phyloP scores from a whole-genome alignment of 2,329 filamentous ascomycete genomes.

The Aulographum hederae region DNA sequence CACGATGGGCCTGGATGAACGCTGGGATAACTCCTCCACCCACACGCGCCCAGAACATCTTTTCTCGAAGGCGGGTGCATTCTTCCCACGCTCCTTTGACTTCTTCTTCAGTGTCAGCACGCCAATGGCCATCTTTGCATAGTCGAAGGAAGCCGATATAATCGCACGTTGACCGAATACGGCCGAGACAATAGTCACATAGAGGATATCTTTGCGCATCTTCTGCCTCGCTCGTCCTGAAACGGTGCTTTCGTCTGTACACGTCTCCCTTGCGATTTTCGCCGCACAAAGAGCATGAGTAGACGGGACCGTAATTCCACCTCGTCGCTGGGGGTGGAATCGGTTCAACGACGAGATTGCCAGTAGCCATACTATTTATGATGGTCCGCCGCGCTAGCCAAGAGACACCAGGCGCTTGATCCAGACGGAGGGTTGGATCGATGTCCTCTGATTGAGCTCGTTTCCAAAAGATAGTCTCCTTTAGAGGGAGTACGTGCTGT shows the following conservation, averaged over 20 bases:
- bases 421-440: conserved; percentile 79
- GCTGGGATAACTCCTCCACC: conserved; percentile 77
- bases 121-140: conserved; percentile 71
- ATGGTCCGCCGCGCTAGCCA: conserved; percentile 85
- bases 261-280: conserved; percentile 54
- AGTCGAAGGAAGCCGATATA: conserved; percentile 39
- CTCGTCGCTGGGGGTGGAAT: conserved; percentile 41
- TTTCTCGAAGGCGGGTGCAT: conserved; percentile 69
- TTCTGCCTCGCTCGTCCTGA: conserved; percentile 73
- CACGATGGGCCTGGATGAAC: conserved; percentile 12
- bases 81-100: conserved; percentile 90
- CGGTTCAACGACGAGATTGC: conserved; percentile 76
- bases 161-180: conserved; percentile 77
- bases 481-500: conserved; percentile 40
- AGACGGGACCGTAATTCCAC: conserved; percentile 30
- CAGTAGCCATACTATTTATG: conserved; percentile 64
- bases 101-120: conserved; percentile 63
- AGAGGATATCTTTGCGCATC: conserved; percentile 73
- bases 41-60: conserved; percentile 93
- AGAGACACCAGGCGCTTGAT: conserved; percentile 75
- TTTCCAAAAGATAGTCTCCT: conserved; percentile 91
- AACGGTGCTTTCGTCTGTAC: conserved; percentile 67
- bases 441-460: conserved; percentile 76
- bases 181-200: conserved; percentile 70
- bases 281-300: conserved; percentile 75